A percentile compares a stretch with the other conserved stretches of the same genome.
These are phyloP conservation scores for Aspergillus ruber DNA, from an alignment of 2,329 filamentous ascomycete genomes.

Conservation along the genomic window DNA sequence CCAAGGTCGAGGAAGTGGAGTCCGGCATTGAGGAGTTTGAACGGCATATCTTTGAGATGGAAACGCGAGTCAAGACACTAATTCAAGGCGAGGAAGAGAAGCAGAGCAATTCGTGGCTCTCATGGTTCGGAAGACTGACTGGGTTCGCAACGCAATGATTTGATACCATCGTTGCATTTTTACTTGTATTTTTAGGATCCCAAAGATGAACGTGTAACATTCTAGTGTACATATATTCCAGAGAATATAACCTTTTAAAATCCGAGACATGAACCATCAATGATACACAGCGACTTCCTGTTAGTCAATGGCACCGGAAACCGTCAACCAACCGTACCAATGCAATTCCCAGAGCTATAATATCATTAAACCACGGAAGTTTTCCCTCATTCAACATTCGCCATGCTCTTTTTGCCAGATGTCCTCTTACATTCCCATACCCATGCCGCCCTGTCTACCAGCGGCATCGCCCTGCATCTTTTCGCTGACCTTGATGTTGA, in stretches of 20 bases:
- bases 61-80: slow-evolving; percentile 57
- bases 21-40: slow-evolving; percentile 75
- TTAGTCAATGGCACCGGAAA: background rate
- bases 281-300: background rate
- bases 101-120: slow-evolving; percentile 55
- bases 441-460: slow-evolving; percentile 53
- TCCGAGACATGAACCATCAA: background rate
- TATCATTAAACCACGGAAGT: background rate
- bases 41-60: slow-evolving; percentile 66
- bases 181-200: slow-evolving; percentile 7
- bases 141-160: slow-evolving; percentile 16
- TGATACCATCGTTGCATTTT: slow-evolving; percentile 11
- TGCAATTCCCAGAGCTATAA: background rate
- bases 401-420: too few relatives aligned
- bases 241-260: slow-evolving; percentile 4
- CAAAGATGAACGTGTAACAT: background rate
- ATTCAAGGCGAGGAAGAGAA: slow-evolving; percentile 58
- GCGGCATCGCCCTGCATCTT: slow-evolving; percentile 87
- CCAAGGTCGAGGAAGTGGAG: slow-evolving; percentile 80
- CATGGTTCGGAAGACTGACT: slow-evolving; percentile 42
- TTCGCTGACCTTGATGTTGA: slow-evolving; percentile 95
- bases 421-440: slow-evolving; percentile 42
- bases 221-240: slow-evolving; percentile 16
- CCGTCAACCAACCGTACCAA: background rate
- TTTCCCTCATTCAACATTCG: background rate